Evolutionary conservation across 2,329 filamentous ascomycete genomes (phyloP).

Genomic region (Dryadomyces quercivorus): DNA sequence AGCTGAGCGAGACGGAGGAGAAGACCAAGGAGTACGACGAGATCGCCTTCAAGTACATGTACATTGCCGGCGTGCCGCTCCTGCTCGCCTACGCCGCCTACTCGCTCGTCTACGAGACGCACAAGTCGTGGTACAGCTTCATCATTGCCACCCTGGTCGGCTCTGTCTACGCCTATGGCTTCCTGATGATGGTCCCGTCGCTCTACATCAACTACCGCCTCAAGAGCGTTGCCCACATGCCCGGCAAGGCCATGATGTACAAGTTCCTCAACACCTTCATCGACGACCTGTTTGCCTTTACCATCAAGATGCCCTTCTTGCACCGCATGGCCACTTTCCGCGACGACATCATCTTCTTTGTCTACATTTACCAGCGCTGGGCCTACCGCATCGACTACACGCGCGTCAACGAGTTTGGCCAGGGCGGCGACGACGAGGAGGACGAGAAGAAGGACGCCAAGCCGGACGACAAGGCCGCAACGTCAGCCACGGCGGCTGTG

Average conservation of each 20-base stretch:
- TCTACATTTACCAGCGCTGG: slow-evolving; percentile 92
- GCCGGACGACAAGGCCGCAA: slow-evolving; percentile 22
- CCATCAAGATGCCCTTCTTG: slow-evolving; percentile 96
- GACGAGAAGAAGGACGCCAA: slow-evolving; percentile 17
- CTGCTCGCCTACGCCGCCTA: slow-evolving; percentile 83
- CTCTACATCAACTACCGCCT: slow-evolving; percentile 99
- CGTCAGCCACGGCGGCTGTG: slow-evolving; percentile 18
- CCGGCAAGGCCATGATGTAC: slow-evolving; percentile 90
- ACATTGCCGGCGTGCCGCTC: slow-evolving; percentile 79
- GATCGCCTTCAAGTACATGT: slow-evolving; percentile 96
- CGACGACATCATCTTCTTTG: slow-evolving; percentile 96
- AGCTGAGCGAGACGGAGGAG: slow-evolving; percentile 86
- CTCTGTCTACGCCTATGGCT: slow-evolving; percentile 94
- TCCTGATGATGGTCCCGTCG: slow-evolving; percentile 96
- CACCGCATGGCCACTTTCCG: slow-evolving; percentile 85
- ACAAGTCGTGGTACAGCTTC: slow-evolving; percentile 98
- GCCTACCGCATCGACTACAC: slow-evolving; percentile 86
- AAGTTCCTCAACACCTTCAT: slow-evolving; percentile 99
- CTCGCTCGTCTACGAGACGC: slow-evolving; percentile 80
- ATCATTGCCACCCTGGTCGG: slow-evolving; percentile 90
- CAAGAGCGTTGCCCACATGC: slow-evolving; percentile 94
- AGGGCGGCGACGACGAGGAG: slow-evolving; percentile 85
- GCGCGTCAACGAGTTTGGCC: slow-evolving; percentile 93
- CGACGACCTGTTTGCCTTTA: slow-evolving; percentile 96
- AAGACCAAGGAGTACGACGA: slow-evolving; percentile 98